Base-by-base conservation (phyloP, 2,329 filamentous ascomycete genomes). In the Acrodontium crateriforme region DNA sequence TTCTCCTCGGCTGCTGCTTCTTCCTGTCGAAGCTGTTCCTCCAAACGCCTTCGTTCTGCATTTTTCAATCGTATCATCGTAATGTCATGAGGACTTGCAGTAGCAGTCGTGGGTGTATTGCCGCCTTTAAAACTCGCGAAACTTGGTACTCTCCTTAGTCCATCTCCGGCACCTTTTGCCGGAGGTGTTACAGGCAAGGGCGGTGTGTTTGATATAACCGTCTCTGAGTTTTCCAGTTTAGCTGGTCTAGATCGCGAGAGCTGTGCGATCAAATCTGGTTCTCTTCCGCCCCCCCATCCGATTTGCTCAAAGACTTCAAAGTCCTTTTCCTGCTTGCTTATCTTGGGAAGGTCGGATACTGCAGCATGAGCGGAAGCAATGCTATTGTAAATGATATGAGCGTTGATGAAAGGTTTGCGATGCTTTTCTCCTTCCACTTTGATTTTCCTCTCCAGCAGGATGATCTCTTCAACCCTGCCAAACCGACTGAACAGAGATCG, bases 281-380 rank as follows among this genome's bases (percentile, higher is more conserved):
- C 62, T 32, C 58, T 63, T 12, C 59, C 60, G 17, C 54, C 58
- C 3, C 65, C 67, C 69, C 69, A 73, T 23, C 49, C 53, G 1
- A 73, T 62, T 9, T 59, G 64, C 18, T 71, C 65, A 14, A 74
- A 59, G 6, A 55, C 34, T 5, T 55, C 51, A 54, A 62, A 69
- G 18, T 62, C 59, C 2, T 41, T 42, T 16, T 55, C 55, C 27
- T 50, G 16, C 11, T 31, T 22, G 8, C 23, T 19, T 3, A 42
- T 17, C 24, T 35, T 34, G 6, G 36, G 32, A 17, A 56, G 58
- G 37, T 72, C 67, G 22, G 60, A 43, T 3, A 73, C 63, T 6
- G 69, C 68, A 3, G 65, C 58, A 41, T 72, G 64, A 1, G 70
- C 68, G 29, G 65, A 60, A 25, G 72, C 65, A 18, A 74, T 60